A percentile compares a stretch with the other conserved stretches of the same genome.
These are phyloP conservation scores for Quercus suber DNA, from an alignment of 306 rosid genomes.

Conservation along the genomic window DNA sequence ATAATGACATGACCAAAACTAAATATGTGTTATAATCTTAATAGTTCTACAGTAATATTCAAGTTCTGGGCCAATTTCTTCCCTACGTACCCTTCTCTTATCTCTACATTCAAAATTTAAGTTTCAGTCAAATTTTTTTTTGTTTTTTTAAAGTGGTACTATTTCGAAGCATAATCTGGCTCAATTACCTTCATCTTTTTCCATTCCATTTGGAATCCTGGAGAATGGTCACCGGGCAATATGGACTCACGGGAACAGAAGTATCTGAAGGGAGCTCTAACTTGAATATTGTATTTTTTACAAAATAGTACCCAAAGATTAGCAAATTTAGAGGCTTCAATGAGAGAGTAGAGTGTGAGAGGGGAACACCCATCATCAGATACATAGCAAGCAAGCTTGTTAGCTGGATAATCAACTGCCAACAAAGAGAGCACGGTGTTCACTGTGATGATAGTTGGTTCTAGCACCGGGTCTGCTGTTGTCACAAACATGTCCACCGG, in stretches of 20 bases:
- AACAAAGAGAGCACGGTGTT: constrained; percentile 68
- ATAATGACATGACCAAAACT: no score
- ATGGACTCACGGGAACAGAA: constrained; percentile 17
- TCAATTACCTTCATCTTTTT: constrained; percentile 35
- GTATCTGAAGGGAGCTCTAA: constrained; percentile 63
- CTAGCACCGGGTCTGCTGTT: constrained; percentile 59
- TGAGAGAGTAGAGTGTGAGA: constrained; percentile 43
- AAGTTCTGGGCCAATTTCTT: no score
- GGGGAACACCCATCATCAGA: constrained; percentile 77
- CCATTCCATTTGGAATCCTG: constrained; percentile 35
- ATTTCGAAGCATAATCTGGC: no score
- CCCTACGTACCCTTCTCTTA: no score
- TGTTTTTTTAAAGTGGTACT: no score
- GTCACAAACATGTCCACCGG: constrained; percentile 67
- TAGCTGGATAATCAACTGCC: constrained; percentile 72
- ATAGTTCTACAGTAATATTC: no score
- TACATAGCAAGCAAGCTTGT: constrained; percentile 73
- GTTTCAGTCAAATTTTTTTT: no score
- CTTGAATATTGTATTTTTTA: constrained; percentile 42
- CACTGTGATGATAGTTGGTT: constrained; percentile 63
- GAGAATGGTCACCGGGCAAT: neutral
- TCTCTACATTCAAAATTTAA: no score
- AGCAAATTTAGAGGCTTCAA: constrained; percentile 55
- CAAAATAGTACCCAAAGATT: constrained; percentile 65
- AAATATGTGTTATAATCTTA: no score